phyloP scores from a whole-genome alignment of 148 eudicot genomes.

The Tetragonia tetragonoides region DNA sequence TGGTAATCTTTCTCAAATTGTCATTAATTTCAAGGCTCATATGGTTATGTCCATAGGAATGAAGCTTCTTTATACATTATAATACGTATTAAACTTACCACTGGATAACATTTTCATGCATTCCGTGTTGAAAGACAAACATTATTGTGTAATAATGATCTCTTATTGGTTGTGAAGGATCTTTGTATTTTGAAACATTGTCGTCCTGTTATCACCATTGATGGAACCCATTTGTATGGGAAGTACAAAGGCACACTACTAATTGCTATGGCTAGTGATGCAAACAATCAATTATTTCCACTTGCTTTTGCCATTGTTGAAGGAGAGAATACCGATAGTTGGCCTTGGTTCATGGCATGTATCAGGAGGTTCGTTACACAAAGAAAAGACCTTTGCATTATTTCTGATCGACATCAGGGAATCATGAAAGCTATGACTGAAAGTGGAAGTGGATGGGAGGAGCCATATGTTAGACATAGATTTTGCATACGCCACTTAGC shows the following conservation, averaged over 20 bases:
- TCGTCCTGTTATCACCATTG: conserved; percentile 3
- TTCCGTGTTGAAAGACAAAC: too few species aligned
- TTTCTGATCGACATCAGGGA: conserved; percentile 12
- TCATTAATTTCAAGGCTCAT: too few species aligned
- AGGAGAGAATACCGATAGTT: not conserved
- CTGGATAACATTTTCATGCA: too few species aligned
- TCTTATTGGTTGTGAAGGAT: too few species aligned
- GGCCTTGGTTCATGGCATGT: conserved; percentile 11
- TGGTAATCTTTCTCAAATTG: too few species aligned
- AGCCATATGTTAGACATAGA: conserved; percentile 1
- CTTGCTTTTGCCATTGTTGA: not conserved
- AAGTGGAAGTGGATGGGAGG: not conserved
- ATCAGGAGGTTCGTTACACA: not conserved
- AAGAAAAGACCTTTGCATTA: not conserved
- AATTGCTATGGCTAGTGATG: not conserved
- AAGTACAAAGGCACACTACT: conserved; percentile 1
- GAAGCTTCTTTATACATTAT: too few species aligned
- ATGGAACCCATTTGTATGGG: conserved; percentile 8
- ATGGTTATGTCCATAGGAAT: too few species aligned
- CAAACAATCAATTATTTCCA: not conserved
- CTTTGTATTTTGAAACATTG: not conserved
- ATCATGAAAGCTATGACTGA: conserved; percentile 6
- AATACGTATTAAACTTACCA: too few species aligned
- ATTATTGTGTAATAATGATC: too few species aligned
- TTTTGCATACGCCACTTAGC: conserved; percentile 2